phyloP scores from a whole-genome alignment of 2,329 filamentous ascomycete genomes.

The Berkeleyomyces basicola region DNA sequence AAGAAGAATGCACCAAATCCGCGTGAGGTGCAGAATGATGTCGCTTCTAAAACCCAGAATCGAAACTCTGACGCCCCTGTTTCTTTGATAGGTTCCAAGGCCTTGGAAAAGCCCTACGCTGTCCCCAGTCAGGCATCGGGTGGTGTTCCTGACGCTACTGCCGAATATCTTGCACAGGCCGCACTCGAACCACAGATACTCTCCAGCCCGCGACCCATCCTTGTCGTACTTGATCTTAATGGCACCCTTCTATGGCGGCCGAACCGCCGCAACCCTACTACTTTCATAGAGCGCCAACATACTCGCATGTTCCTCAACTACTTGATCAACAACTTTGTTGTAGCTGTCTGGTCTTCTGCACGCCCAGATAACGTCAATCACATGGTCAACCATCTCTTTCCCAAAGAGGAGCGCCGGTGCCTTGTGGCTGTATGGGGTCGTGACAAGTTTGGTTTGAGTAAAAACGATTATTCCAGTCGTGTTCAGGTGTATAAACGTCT shows the following conservation, averaged over 20 bases:
- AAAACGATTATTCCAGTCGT: slow-evolving; percentile 46
- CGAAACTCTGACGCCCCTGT: neutral
- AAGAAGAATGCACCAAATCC: neutral
- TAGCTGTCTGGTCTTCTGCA: slow-evolving; percentile 88
- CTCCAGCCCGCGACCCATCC: slow-evolving; percentile 40
- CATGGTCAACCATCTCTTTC: slow-evolving; percentile 52
- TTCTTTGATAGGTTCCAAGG: neutral
- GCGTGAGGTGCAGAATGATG: neutral
- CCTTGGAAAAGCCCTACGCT: neutral
- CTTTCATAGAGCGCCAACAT: slow-evolving; percentile 50
- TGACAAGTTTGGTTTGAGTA: slow-evolving; percentile 53
- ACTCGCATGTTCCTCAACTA: slow-evolving; percentile 54
- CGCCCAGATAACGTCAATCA: slow-evolving; percentile 50
- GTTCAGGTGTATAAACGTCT: slow-evolving; percentile 87
- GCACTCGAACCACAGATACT: slow-evolving; percentile 26
- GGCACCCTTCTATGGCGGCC: slow-evolving; percentile 71
- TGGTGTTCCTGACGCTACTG: slow-evolving; percentile 43
- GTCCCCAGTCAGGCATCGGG: slow-evolving; percentile 29
- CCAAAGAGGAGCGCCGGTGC: slow-evolving; percentile 30
- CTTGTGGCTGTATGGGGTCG: slow-evolving; percentile 64
- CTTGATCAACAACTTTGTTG: slow-evolving; percentile 55
- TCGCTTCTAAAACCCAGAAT: neutral
- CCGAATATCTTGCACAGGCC: slow-evolving; percentile 43
- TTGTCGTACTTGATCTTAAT: slow-evolving; percentile 84
- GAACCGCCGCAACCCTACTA: slow-evolving; percentile 27